Conservation (phyloP, 2,329 filamentous ascomycete species). For the Ophiostoma sp. region DNA sequence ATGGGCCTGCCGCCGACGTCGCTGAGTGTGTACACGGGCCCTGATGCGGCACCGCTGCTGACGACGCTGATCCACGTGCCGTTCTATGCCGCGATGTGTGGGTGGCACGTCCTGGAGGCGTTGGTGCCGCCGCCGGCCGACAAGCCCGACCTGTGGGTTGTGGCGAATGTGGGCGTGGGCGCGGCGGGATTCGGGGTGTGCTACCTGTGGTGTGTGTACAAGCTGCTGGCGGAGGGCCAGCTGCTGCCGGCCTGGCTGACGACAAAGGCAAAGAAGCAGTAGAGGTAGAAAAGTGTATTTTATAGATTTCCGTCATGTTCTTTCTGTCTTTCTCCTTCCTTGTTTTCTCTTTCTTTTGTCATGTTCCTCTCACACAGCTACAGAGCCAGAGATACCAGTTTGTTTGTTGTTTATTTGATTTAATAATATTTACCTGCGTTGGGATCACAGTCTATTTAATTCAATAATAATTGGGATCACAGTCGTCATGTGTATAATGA, state of each 20-base stretch:
- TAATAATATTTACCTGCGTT: neutral
- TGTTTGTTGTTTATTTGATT: neutral
- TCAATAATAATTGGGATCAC: neutral
- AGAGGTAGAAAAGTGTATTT: constrained; percentile 19
- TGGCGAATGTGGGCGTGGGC: constrained; percentile 81
- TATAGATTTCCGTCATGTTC: neutral
- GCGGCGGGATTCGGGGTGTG: constrained; percentile 79
- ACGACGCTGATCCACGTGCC: constrained; percentile 64
- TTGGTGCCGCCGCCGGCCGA: constrained; percentile 60
- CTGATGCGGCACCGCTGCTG: constrained; percentile 43
- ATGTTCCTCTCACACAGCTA: neutral
- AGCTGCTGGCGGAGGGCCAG: constrained; percentile 55
- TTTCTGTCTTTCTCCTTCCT: neutral
- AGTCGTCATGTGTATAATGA: too few relatives aligned
- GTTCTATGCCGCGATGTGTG: constrained; percentile 72
- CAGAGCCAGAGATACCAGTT: constrained; percentile 1
- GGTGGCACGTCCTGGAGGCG: constrained; percentile 74
- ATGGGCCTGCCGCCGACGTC: constrained; percentile 78
- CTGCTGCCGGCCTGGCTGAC: constrained; percentile 36
- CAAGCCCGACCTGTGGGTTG: constrained; percentile 93
- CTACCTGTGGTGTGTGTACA: constrained; percentile 86
- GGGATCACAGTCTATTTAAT: neutral
- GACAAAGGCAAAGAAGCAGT: constrained; percentile 38
- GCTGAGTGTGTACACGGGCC: constrained; percentile 59
- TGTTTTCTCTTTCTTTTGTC: neutral